Conservation (phyloP, 2,329 filamentous ascomycete species). For the Chaetomium globosum region DNA sequence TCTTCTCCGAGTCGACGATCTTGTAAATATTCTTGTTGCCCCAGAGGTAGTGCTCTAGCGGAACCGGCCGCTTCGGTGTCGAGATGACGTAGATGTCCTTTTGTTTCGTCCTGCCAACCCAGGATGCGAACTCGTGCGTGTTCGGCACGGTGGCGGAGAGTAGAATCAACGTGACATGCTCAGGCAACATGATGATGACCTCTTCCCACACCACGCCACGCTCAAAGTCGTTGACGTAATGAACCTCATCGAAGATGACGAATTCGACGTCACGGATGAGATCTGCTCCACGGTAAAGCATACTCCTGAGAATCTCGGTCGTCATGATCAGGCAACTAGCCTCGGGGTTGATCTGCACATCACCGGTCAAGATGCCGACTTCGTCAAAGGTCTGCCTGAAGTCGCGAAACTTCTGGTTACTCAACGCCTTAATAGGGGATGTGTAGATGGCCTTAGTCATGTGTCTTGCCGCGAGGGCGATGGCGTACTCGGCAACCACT, state of each 20-base stretch:
- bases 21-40: conserved; percentile 89
- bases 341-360: conserved; percentile 97
- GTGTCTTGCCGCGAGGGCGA: conserved; percentile 92
- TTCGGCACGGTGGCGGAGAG: conserved; percentile 97
- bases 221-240: conserved; percentile 96
- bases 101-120: conserved; percentile 96
- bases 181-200: conserved; percentile 98
- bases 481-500: conserved; percentile 96
- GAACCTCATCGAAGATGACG: conserved; percentile 98
- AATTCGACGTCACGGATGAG: conserved; percentile 96
- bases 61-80: conserved; percentile 90
- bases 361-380: conserved; percentile 93
- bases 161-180: conserved; percentile 93
- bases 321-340: conserved; percentile 99
- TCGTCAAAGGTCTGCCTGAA: conserved; percentile 90
- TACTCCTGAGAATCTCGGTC: conserved; percentile 94
- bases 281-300: conserved; percentile 96
- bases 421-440: conserved; percentile 95
- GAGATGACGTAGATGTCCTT: conserved; percentile 99
- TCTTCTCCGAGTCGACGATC: conserved; percentile 91
- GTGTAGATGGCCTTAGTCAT: conserved; percentile 99
- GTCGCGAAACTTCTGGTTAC: conserved; percentile 98
- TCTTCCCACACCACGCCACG: conserved; percentile 99
- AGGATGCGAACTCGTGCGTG: conserved; percentile 95
- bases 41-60: conserved; percentile 95